phyloP scores from a whole-genome alignment of 164 flowering plant genomes.

The Nymphaea thermarum region DNA sequence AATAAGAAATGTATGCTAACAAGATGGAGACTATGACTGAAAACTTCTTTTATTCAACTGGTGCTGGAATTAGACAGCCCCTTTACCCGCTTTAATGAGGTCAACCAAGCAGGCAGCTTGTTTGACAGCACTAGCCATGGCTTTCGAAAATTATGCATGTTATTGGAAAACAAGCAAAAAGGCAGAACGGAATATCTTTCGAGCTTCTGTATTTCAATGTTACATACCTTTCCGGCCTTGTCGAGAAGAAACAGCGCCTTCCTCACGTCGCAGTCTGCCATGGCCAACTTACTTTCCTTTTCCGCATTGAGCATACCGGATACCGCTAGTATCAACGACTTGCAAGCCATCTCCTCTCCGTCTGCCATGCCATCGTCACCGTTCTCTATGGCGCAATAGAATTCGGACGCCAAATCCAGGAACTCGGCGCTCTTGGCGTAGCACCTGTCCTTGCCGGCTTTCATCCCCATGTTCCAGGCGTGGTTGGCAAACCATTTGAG shows the following conservation, averaged over 20 bases:
- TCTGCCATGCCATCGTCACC: conserved; percentile 29
- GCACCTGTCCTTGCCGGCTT: conserved; percentile 43
- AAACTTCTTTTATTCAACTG: too few species aligned
- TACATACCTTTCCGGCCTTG: conserved; percentile 68
- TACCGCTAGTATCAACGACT: conserved; percentile 49
- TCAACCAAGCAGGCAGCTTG: not conserved
- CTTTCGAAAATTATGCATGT: too few species aligned
- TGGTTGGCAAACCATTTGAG: conserved; percentile 69
- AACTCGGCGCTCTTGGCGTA: conserved; percentile 54
- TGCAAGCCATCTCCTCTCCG: conserved; percentile 42
- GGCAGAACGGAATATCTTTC: not conserved
- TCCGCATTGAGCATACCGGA: conserved; percentile 61
- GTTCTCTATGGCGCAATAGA: conserved; percentile 24
- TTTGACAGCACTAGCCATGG: too few species aligned
- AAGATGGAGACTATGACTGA: too few species aligned
- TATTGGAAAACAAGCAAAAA: not conserved
- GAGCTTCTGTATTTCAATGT: not conserved
- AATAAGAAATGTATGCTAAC: too few species aligned
- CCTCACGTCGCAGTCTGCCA: conserved; percentile 46
- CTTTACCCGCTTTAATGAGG: not conserved
- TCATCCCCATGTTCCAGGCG: conserved; percentile 75
- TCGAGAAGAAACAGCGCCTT: conserved; percentile 56
- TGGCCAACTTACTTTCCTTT: conserved; percentile 25
- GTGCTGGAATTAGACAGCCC: not conserved
- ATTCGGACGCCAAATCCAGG: conserved; percentile 58